These are phyloP conservation scores for Cephalotrichum gorgonifer DNA, from an alignment of 2,329 filamentous ascomycete genomes.

Conservation along the genomic window DNA sequence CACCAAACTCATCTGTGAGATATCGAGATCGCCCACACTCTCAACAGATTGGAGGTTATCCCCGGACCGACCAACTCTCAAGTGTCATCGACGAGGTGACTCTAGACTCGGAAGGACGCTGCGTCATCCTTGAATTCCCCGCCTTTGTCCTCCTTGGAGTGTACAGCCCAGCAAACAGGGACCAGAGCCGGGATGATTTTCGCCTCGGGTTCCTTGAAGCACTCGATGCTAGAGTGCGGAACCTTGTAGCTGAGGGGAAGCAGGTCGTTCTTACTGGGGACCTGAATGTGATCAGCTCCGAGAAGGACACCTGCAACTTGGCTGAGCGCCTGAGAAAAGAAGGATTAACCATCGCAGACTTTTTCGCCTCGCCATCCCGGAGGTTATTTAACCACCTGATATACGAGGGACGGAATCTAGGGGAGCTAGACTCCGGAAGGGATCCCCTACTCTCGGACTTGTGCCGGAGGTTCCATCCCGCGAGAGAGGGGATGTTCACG, in stretches of 20 bases:
- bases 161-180: constrained; percentile 83
- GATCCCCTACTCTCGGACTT: constrained; percentile 77
- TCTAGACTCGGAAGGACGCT: constrained; percentile 86
- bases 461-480: constrained; percentile 69
- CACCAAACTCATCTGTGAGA: constrained; percentile 57
- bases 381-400: constrained; percentile 81
- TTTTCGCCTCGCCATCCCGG: constrained; percentile 59
- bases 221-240: constrained; percentile 75
- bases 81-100: constrained; percentile 54
- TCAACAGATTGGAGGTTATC: constrained; percentile 84
- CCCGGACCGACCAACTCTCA: constrained; percentile 55
- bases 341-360: constrained; percentile 58
- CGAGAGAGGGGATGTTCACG: constrained; percentile 84
- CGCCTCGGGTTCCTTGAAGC: constrained; percentile 69
- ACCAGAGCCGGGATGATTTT: constrained; percentile 75
- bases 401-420: constrained; percentile 57
- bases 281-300: constrained; percentile 64
- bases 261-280: constrained; percentile 80
- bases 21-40: constrained; percentile 67
- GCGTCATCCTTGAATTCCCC: constrained; percentile 83
- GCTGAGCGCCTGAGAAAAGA: constrained; percentile 63
- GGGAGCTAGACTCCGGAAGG: constrained; percentile 56
- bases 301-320: constrained; percentile 67
- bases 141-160: constrained; percentile 90
- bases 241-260: constrained; percentile 71